phyloP scores from a whole-genome alignment of 495 filamentous ascomycete genomes.

The Aspergillus cristatus region DNA sequence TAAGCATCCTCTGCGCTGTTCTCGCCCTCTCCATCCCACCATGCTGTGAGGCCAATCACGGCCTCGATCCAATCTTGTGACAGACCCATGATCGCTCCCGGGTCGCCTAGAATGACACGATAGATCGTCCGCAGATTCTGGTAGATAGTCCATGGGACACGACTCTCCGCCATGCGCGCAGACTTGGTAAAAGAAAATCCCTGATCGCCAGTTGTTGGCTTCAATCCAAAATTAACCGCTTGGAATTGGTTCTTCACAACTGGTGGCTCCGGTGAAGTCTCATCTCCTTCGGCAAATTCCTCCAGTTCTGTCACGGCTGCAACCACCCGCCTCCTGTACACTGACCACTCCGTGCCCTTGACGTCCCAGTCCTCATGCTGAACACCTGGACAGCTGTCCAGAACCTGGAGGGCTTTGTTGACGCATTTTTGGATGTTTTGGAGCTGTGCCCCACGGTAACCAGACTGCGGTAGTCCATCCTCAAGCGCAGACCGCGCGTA shows the following conservation, averaged over 20 bases:
- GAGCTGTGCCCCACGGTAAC: conserved; percentile 63
- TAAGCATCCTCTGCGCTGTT: conserved; percentile 42
- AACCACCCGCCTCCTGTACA: conserved; percentile 63
- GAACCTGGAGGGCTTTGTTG: conserved; percentile 50
- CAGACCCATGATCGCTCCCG: conserved; percentile 55
- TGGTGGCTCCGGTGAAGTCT: conserved; percentile 23
- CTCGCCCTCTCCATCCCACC: conserved; percentile 78
- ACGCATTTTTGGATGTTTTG: conserved; percentile 62
- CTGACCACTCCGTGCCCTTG: conserved; percentile 61
- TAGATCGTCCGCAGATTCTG: conserved; percentile 68
- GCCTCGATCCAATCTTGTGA: conserved; percentile 85
- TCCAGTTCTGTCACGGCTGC: conserved; percentile 57
- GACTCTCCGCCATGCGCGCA: conserved; percentile 67
- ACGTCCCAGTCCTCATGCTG: conserved; percentile 64
- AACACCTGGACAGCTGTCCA: conserved; percentile 62
- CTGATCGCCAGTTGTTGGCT: conserved; percentile 22
- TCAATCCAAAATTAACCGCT: conserved; percentile 46
- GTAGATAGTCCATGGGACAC: conserved; percentile 79
- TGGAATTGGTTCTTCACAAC: conserved; percentile 32
- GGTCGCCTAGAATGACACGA: conserved; percentile 61
- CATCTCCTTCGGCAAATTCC: conserved; percentile 64
- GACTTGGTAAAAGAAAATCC: conserved; percentile 45
- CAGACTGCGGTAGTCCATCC: conserved; percentile 48
- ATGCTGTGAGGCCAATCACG: conserved; percentile 65
- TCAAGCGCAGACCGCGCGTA: conserved; percentile 51